phyloP scores from a whole-genome alignment of 164 flowering plant genomes.

The Berberis thunbergii region DNA sequence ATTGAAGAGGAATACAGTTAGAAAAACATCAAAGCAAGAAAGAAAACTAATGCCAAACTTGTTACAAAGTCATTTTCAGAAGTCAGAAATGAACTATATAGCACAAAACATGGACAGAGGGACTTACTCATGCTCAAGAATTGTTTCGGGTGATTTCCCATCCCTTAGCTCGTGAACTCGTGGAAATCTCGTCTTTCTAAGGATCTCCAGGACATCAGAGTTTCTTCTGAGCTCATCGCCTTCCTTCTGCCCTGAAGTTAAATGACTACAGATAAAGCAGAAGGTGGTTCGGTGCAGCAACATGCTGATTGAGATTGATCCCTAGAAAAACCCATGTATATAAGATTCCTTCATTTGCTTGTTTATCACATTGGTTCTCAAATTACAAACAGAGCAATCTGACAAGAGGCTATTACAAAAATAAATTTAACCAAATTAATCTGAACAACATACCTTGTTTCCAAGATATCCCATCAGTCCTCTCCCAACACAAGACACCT shows the following conservation, averaged over 20 bases:
- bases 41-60: background rate
- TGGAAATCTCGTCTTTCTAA: constrained; percentile 95
- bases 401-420: background rate
- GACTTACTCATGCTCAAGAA: constrained; percentile 89
- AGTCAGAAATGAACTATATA: background rate
- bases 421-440: background rate
- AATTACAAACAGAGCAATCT: background rate
- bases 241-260: constrained; percentile 96
- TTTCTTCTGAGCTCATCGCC: constrained; percentile 95
- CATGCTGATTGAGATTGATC: constrained; percentile 97
- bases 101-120: background rate
- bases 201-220: constrained; percentile 94
- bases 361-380: constrained; percentile 4
- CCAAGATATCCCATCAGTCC: constrained; percentile 58
- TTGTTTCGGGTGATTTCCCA: constrained; percentile 76
- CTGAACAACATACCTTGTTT: constrained; percentile 30
- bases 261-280: constrained; percentile 95
- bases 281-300: constrained; percentile 94
- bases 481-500: constrained; percentile 47
- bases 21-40: background rate
- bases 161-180: constrained; percentile 67
- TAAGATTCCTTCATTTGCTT: constrained; percentile 3
- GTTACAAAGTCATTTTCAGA: background rate
- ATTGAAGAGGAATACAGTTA: constrained; percentile 7
- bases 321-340: constrained; percentile 48